Percentiles rank a stretch among this genome's conserved stretches.
Evolutionary conservation across 1,139 yeast species (phyloP).

Genomic region (Kazachstania sp.): DNA sequence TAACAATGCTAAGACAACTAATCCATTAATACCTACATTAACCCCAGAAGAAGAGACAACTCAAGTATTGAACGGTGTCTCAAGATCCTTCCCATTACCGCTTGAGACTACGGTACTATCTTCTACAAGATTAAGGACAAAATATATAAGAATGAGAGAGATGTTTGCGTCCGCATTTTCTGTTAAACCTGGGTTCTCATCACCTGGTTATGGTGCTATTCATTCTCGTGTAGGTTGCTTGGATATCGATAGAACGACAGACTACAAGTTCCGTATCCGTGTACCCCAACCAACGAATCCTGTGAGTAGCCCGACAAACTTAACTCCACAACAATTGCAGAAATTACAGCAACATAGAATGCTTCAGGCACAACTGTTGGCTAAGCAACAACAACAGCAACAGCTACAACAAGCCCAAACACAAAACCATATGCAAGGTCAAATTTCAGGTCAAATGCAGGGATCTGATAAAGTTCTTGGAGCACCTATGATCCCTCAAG

Average conservation of each 20-base stretch:
- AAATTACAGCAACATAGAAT: constrained; percentile 33
- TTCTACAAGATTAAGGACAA: constrained; percentile 62
- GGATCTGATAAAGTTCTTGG: too few relatives aligned
- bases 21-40: constrained; percentile 7
- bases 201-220: constrained; percentile 47
- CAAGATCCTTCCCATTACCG: constrained; percentile 72
- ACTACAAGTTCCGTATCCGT: constrained; percentile 53
- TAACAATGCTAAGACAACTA: not conserved
- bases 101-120: constrained; percentile 65
- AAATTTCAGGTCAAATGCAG: not conserved
- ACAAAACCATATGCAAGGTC: too few relatives aligned
- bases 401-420: not conserved
- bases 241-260: constrained; percentile 53
- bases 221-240: constrained; percentile 71
- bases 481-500: not conserved
- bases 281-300: constrained; percentile 43
- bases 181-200: constrained; percentile 26
- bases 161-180: constrained; percentile 56
- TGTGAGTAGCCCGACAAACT: constrained; percentile 15
- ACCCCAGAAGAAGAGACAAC: constrained; percentile 89
- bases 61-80: constrained; percentile 86
- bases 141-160: constrained; percentile 74
- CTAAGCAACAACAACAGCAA: constrained; percentile 26
- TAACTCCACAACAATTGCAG: constrained; percentile 41
- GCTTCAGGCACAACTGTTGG: constrained; percentile 30